These are phyloP conservation scores for Phlyctochytrium arcticum DNA, from an alignment of 192 early-diverging fungal species.

Conservation along the genomic window DNA sequence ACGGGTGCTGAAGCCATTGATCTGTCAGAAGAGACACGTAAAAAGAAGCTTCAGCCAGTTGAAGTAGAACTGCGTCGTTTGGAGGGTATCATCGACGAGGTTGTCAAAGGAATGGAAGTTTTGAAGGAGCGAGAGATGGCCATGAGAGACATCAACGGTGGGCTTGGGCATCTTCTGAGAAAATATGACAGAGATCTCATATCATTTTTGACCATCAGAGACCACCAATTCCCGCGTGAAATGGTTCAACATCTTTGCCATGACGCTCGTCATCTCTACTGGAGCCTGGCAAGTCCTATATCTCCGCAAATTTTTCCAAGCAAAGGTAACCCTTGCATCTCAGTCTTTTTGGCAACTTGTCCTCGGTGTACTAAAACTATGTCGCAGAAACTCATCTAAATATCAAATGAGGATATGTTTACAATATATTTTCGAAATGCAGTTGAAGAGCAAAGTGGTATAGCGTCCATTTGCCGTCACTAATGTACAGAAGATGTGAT, in stretches of 20 bases:
- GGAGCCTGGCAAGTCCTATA: slow-evolving; percentile 82
- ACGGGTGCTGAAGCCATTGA: slow-evolving; percentile 85
- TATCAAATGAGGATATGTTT: not conserved
- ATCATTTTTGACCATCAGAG: too few relatives aligned
- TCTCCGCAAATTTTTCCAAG: slow-evolving; percentile 79
- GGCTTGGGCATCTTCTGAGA: not conserved
- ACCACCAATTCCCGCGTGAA: slow-evolving; percentile 85
- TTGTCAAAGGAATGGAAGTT: slow-evolving; percentile 82
- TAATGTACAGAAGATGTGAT: not conserved
- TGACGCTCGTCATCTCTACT: slow-evolving; percentile 66
- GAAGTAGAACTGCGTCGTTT: slow-evolving; percentile 83
- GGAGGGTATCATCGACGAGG: slow-evolving; percentile 70
- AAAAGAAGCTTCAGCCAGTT: slow-evolving; percentile 81
- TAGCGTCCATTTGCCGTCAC: not conserved
- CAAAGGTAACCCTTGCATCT: slow-evolving; percentile 53
- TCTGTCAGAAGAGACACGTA: slow-evolving; percentile 57
- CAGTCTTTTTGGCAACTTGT: not conserved
- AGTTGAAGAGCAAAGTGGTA: not conserved
- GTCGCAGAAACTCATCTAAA: not conserved
- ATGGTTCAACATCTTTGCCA: slow-evolving; percentile 72
- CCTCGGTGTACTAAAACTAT: not conserved
- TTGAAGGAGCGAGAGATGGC: slow-evolving; percentile 74
- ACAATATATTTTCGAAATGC: not conserved
- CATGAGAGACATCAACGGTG: slow-evolving; percentile 79
- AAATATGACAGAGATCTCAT: too few relatives aligned